phyloP scores from a whole-genome alignment of 352 stramenopile genomes.

The Pythium folliculosum region DNA sequence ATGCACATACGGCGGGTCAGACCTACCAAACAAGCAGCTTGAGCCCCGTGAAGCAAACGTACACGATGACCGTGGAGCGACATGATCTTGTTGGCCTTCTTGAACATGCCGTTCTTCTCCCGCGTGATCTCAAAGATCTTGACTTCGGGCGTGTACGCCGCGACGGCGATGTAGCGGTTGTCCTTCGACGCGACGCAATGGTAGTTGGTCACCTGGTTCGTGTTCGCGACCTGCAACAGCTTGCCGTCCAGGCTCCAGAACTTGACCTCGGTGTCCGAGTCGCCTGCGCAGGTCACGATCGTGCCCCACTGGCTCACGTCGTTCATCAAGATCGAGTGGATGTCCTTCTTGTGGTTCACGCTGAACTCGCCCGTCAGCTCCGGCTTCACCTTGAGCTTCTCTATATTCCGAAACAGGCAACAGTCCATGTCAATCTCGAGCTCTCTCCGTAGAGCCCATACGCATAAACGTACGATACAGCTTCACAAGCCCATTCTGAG shows the following conservation, averaged over 20 bases:
- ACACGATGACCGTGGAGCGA: slow-evolving; percentile 76
- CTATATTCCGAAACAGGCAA: slow-evolving; percentile 24
- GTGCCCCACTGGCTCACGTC: slow-evolving; percentile 80
- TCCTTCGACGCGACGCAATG: slow-evolving; percentile 80
- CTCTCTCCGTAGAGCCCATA: not conserved
- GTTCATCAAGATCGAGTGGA: slow-evolving; percentile 84
- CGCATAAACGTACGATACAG: slow-evolving; percentile 57
- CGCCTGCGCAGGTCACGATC: slow-evolving; percentile 71
- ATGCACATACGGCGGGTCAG: not conserved
- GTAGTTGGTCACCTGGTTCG: slow-evolving; percentile 82
- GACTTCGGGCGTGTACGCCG: slow-evolving; percentile 79
- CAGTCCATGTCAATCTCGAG: not conserved
- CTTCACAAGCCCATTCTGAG: slow-evolving; percentile 66
- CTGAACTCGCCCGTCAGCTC: slow-evolving; percentile 68
- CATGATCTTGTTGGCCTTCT: slow-evolving; percentile 86
- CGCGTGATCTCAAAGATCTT: slow-evolving; percentile 84
- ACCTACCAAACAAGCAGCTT: not conserved
- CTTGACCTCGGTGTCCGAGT: slow-evolving; percentile 79
- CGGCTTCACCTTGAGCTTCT: slow-evolving; percentile 77
- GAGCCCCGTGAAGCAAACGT: slow-evolving; percentile 14
- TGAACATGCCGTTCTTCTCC: slow-evolving; percentile 75
- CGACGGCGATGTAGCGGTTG: slow-evolving; percentile 80
- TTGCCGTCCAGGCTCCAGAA: slow-evolving; percentile 76
- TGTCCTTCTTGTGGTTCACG: slow-evolving; percentile 68
- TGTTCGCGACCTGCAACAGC: slow-evolving; percentile 73